Percentiles rank a stretch among this genome's conserved stretches.
Conservation (phyloP, 441 rosid species). For the Corymbia citriodora region DNA sequence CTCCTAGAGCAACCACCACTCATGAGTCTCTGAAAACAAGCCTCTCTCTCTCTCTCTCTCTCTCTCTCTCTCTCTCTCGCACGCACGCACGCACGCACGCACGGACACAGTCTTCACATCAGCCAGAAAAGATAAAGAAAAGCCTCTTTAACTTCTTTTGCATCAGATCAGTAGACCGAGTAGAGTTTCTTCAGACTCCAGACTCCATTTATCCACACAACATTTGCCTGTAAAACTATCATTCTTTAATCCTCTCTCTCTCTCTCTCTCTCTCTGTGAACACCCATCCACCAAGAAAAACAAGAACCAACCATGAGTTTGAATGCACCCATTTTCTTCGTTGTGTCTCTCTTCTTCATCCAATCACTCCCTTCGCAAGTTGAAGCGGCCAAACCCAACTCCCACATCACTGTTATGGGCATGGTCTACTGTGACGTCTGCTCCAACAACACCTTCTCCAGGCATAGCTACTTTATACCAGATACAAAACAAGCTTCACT, state of each 20-base stretch:
- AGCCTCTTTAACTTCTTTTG: conserved; percentile 18
- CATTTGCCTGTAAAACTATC: background rate
- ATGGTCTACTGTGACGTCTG: conserved; percentile 93
- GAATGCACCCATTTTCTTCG: conserved; percentile 24
- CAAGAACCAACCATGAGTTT: background rate
- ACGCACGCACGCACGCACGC: background rate
- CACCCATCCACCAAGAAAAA: conserved; percentile 21
- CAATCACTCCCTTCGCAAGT: conserved; percentile 26
- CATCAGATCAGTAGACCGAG: conserved; percentile 22
- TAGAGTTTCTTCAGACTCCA: background rate
- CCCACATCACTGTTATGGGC: conserved; percentile 76
- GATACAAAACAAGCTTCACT: conserved; percentile 28
- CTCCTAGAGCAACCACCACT: conserved; percentile 20
- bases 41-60: conserved; percentile 5
- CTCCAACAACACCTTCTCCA: conserved; percentile 94
- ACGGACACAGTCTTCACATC: conserved; percentile 2
- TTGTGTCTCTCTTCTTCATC: conserved; percentile 28
- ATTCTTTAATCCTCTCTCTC: background rate
- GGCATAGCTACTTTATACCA: conserved; percentile 90
- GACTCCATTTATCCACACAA: background rate
- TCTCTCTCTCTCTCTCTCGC: conserved; percentile 7
- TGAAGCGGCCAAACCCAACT: conserved; percentile 21
- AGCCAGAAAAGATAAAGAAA: conserved; percentile 42
- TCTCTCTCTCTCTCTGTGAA: conserved; percentile 5
- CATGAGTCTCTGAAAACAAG: conserved; percentile 9